These are phyloP conservation scores for Bruguiera parviflora DNA, from an alignment of 345 rosid genomes.

Conservation along the genomic window DNA sequence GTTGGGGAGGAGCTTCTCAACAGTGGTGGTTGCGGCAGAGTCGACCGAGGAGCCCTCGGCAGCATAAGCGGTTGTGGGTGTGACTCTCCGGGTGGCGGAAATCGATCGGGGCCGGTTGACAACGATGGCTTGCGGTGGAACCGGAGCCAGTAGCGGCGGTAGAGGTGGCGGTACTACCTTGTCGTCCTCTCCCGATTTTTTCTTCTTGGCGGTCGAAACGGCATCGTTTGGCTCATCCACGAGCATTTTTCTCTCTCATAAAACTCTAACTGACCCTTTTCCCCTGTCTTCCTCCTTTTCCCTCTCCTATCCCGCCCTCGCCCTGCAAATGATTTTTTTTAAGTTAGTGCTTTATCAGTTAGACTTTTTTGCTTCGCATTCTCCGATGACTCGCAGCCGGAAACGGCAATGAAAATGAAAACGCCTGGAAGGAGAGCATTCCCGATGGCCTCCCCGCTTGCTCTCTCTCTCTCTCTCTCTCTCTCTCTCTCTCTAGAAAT, in stretches of 20 bases:
- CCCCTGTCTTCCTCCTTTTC: neutral
- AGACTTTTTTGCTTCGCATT: neutral
- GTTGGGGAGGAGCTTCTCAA: constrained; percentile 69
- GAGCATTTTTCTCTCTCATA: constrained; percentile 18
- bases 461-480: neutral
- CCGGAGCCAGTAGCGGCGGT: constrained; percentile 17
- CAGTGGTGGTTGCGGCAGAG: constrained; percentile 1
- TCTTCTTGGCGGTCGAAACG: constrained; percentile 24
- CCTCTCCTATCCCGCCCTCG: neutral
- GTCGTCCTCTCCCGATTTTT: constrained; percentile 12
- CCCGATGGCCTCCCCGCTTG: neutral
- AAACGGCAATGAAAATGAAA: neutral
- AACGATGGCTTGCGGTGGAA: constrained; percentile 21
- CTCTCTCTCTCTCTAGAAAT: neutral
- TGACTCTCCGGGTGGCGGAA: constrained; percentile 63
- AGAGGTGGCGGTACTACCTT: constrained; percentile 11
- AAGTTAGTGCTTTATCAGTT: too few species aligned
- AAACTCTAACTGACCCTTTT: neutral
- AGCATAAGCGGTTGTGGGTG: constrained; percentile 45
- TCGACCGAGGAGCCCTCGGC: neutral
- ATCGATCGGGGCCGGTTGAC: constrained; percentile 63
- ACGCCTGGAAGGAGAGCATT: constrained; percentile 9
- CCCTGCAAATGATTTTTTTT: too few species aligned
- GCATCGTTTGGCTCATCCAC: constrained; percentile 5
- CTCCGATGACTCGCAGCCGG: neutral